Conservation (phyloP, 1,284 basidiomycete genomes). For the Puccinia brachypodii region DNA sequence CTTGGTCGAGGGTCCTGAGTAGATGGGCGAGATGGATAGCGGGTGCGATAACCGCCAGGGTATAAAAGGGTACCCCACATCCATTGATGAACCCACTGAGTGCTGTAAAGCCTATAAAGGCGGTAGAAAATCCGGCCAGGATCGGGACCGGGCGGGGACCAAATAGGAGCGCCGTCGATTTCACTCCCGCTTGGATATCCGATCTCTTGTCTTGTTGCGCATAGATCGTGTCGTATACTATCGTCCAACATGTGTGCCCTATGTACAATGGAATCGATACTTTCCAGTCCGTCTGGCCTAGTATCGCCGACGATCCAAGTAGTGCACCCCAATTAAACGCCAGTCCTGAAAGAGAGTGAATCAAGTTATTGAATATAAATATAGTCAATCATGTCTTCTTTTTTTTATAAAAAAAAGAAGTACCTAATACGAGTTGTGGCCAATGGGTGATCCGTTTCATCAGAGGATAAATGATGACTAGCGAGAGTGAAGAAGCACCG, state of each 20-base stretch:
- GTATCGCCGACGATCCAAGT: conserved; percentile 92
- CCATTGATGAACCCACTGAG: conserved; percentile 76
- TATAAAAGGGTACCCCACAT: conserved; percentile 75
- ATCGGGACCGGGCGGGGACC: conserved; percentile 73
- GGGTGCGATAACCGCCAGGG: conserved; percentile 70
- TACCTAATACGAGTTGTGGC: conserved; percentile 91
- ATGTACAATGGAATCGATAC: conserved; percentile 85
- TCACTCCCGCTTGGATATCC: conserved; percentile 84
- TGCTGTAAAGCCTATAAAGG: conserved; percentile 72
- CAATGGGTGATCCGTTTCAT: conserved; percentile 98
- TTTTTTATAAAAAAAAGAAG: neutral
- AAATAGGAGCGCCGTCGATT: conserved; percentile 90
- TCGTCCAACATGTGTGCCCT: conserved; percentile 86
- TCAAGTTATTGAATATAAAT: conserved; percentile 7
- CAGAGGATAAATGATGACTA: conserved; percentile 87
- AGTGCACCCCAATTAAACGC: conserved; percentile 98
- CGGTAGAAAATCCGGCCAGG: conserved; percentile 71
- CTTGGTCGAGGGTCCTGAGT: conserved; percentile 73
- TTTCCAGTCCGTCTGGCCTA: conserved; percentile 76
- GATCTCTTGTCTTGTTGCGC: conserved; percentile 98
- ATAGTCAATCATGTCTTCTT: neutral
- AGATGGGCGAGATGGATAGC: conserved; percentile 78
- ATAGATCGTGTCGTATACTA: conserved; percentile 97
- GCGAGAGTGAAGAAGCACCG: conserved; percentile 81
- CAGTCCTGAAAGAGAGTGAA: conserved; percentile 64